Conservation (phyloP, 2,329 filamentous ascomycete species). For the Coniochaeta hoffmannii region DNA sequence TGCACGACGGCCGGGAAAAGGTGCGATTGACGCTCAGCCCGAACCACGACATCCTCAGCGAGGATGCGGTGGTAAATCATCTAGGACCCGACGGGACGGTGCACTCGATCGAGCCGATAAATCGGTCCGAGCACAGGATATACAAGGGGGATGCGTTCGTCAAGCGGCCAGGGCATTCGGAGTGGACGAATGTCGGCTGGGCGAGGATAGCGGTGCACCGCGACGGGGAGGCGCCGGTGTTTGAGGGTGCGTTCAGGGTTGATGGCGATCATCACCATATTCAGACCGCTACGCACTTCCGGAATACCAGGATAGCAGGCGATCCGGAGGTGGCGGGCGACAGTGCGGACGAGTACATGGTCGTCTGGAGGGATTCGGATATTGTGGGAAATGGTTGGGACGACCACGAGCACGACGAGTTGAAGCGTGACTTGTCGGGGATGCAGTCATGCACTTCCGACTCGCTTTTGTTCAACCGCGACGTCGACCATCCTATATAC, state of each 20-base stretch:
- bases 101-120: constrained; percentile 57
- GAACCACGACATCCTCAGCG: constrained; percentile 80
- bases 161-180: constrained; percentile 46
- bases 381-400: constrained; percentile 35
- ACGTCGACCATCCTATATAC: constrained; percentile 63
- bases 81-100: constrained; percentile 66
- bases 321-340: constrained; percentile 60
- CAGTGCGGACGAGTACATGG: constrained; percentile 63
- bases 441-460: constrained; percentile 63
- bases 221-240: constrained; percentile 73
- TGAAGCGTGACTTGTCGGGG: constrained; percentile 50
- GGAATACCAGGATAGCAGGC: constrained; percentile 58
- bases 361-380: constrained; percentile 89
- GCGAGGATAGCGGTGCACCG: constrained; percentile 69
- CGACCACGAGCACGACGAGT: constrained; percentile 42
- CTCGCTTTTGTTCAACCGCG: constrained; percentile 69
- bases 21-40: constrained; percentile 79
- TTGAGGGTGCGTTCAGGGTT: constrained; percentile 83
- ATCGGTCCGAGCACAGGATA: constrained; percentile 69
- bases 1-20: constrained; percentile 57
- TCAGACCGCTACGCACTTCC: constrained; percentile 67
- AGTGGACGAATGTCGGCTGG: constrained; percentile 81
- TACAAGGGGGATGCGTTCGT: constrained; percentile 76
- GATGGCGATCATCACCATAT: constrained; percentile 81
- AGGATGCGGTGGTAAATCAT: constrained; percentile 67